These are phyloP conservation scores for cucumber (Cucumis sativus) DNA, from an alignment of 306 rosid genomes.

Conservation along the genomic window Cucumber_9930_V3 NC_026656.2:17994501-17995000, in stretches of 20 bases:
- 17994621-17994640: too few species aligned
- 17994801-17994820: neutral
- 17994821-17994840: neutral
- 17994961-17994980: conserved; percentile 37
- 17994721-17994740: neutral
- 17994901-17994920: conserved; percentile 33
- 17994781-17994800: neutral
- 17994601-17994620: too few species aligned
- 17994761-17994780: neutral
- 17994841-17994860: neutral
- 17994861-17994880: neutral
- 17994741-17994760: neutral
- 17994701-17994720: neutral
- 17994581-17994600: too few species aligned
- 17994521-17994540: too few species aligned
- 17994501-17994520: too few species aligned
- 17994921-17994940: conserved; percentile 38
- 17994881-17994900: conserved; percentile 31
- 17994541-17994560: too few species aligned
- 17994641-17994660: too few species aligned
- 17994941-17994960: conserved; percentile 36
- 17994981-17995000: neutral
- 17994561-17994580: too few species aligned
- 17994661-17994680: neutral
- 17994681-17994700: neutral